These are phyloP conservation scores for Closterium sp. DNA, from an alignment of 139 green algal species.

Conservation along the genomic window DNA sequence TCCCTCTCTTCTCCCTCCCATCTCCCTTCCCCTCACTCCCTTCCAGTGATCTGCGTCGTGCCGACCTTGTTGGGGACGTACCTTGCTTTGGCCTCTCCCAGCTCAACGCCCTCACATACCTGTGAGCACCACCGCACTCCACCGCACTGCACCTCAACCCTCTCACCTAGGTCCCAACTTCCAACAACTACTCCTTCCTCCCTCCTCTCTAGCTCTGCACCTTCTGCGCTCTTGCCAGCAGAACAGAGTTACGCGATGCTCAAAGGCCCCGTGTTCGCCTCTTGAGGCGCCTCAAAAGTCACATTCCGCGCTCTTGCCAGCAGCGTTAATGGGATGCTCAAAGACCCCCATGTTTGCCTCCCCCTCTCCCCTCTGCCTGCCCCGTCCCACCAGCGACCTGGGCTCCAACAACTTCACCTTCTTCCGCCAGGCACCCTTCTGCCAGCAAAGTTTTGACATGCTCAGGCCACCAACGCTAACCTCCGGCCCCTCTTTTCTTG, in stretches of 20 bases:
- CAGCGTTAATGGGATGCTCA: too few species aligned
- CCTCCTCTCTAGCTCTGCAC: too few species aligned
- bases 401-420: not conserved
- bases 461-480: too few species aligned
- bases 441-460: not conserved
- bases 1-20: too few species aligned
- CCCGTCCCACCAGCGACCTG: not conserved
- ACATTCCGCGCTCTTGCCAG: too few species aligned
- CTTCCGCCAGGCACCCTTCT: not conserved
- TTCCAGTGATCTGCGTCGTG: not conserved
- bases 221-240: too few species aligned
- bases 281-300: too few species aligned
- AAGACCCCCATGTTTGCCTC: not conserved
- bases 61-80: not conserved
- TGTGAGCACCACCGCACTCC: not conserved
- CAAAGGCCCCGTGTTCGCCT: too few species aligned
- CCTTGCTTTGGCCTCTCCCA: not conserved
- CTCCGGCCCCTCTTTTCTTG: too few species aligned
- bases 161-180: too few species aligned
- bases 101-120: not conserved
- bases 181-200: too few species aligned
- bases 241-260: too few species aligned
- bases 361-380: not conserved
- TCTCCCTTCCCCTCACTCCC: not conserved
- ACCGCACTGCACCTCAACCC: not conserved